Evolutionary conservation across 176 grass and related monocot genomes (phyloP), one percentile per base, ranked within the genome.

Genomic region (Aechmea fasciata): DNA sequence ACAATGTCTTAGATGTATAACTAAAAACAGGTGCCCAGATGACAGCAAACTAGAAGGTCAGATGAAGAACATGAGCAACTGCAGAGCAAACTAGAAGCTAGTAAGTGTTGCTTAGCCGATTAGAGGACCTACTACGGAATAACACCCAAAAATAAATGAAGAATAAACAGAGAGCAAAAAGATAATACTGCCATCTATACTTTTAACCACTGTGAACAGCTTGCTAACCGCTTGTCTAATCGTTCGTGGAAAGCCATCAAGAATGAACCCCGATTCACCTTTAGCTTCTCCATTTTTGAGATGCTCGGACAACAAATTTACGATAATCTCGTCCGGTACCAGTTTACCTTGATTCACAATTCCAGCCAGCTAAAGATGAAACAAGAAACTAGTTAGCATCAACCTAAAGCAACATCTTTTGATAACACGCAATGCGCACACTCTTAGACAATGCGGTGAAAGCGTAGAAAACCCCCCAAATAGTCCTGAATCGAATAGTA

Each of bases 221-320:
- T 61, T 9, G 55, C 89, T 93, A 78, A 99, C 94, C 57, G 89
- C 94, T 85, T 99, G 89, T 51, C 79, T 90, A 71, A 93, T 86
- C n/a, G 94, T 99, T 29, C 94, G 79, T 20, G 94, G 89, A 71
- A 93, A 99, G 28, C 94, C 87, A 82, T 99, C 94, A 12, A 99
- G 94, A 75, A 99, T 93, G 83, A 93, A 99, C 71, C 94, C 94
- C 13, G 87, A 99, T 93, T 99, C 89, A 0, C 84, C 89, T 11
- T 93, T 70, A 49, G 81, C 77, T 88, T 82, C 79, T 79, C 84
- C 89, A 83, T 90, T 75, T 75, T 81, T 79, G 41, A 93, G 87
- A 17, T 84, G 73, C 72, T 93, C 90, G 25, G 82, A 90, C 57
- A 99, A 84, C 24, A 99, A 77, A 69, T 80, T 85, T 67, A 99